A percentile compares a stretch with the other conserved stretches of the same genome.
These are phyloP conservation scores for Fraxinus ornus DNA, from an alignment of 305 asterid genomes.

Conservation along the genomic window DNA sequence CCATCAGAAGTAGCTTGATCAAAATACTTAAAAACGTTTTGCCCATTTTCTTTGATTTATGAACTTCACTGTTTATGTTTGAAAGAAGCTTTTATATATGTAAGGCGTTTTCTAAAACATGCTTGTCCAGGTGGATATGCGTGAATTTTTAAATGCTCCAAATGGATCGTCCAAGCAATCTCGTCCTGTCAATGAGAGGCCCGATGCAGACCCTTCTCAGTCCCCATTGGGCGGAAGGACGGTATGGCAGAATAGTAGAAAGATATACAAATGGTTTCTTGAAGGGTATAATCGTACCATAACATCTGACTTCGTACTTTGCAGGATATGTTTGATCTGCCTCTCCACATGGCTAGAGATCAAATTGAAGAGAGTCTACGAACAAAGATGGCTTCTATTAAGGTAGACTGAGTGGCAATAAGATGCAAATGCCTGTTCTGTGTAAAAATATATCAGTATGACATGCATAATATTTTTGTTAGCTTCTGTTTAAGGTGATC, in stretches of 20 bases:
- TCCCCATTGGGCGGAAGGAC: slow-evolving; percentile 90
- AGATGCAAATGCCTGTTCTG: neutral
- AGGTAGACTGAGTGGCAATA: slow-evolving; percentile 29
- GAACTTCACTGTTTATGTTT: neutral
- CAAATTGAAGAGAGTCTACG: slow-evolving; percentile 55
- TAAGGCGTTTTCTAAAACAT: slow-evolving; percentile 7
- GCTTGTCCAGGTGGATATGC: slow-evolving; percentile 72
- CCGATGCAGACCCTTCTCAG: slow-evolving; percentile 61
- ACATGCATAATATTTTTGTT: neutral
- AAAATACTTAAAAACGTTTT: neutral
- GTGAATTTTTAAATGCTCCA: slow-evolving; percentile 84
- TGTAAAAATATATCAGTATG: neutral
- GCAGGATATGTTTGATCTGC: slow-evolving; percentile 59
- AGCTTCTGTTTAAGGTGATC: neutral
- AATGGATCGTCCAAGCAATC: slow-evolving; percentile 67
- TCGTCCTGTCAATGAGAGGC: slow-evolving; percentile 51
- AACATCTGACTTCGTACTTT: neutral
- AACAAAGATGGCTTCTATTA: slow-evolving; percentile 51
- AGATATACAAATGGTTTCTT: neutral
- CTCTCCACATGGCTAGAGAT: slow-evolving; percentile 57
- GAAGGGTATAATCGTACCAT: neutral
- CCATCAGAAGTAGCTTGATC: neutral
- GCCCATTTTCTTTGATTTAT: neutral
- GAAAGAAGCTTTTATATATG: neutral
- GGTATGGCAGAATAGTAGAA: slow-evolving; percentile 44